Evolutionary conservation across 2,329 filamentous ascomycete species (phyloP).

Genomic region (Pyrenochaeta sp.): DNA sequence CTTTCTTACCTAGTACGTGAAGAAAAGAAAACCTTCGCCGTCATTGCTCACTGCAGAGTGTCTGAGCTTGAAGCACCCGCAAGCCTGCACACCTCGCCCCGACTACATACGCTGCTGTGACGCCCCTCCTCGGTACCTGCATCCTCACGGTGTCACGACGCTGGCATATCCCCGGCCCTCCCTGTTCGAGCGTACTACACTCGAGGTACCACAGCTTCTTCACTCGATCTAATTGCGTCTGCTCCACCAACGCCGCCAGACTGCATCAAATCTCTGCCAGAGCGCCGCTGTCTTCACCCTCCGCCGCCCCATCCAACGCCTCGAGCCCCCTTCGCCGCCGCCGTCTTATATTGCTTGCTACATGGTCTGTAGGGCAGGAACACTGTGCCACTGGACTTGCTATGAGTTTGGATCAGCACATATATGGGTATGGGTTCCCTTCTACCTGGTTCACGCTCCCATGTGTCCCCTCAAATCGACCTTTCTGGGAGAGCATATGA

Average conservation of each 20-base stretch:
- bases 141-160: constrained; percentile 42
- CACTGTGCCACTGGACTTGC: constrained; percentile 42
- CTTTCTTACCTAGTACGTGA: constrained; percentile 35
- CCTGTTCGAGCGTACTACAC: constrained; percentile 32
- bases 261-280: constrained; percentile 29
- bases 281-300: constrained; percentile 29
- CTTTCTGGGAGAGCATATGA: constrained; percentile 13
- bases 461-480: constrained; percentile 17
- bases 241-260: constrained; percentile 25
- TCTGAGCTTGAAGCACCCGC: constrained; percentile 26
- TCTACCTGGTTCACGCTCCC: constrained; percentile 24
- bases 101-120: constrained; percentile 31
- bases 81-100: constrained; percentile 25
- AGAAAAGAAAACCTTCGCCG: constrained; percentile 32
- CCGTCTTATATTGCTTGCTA: constrained; percentile 33
- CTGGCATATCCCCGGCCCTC: constrained; percentile 34
- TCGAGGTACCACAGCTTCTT: constrained; percentile 40
- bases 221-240: constrained; percentile 32
- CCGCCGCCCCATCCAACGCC: constrained; percentile 23
- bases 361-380: constrained; percentile 40
- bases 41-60: constrained; percentile 29
- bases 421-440: constrained; percentile 50
- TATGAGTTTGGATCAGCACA: constrained; percentile 54
- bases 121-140: constrained; percentile 43
- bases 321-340: constrained; percentile 23